Base-by-base conservation (phyloP, 2,329 filamentous ascomycete species). In the Aspergillus latus region DNA sequence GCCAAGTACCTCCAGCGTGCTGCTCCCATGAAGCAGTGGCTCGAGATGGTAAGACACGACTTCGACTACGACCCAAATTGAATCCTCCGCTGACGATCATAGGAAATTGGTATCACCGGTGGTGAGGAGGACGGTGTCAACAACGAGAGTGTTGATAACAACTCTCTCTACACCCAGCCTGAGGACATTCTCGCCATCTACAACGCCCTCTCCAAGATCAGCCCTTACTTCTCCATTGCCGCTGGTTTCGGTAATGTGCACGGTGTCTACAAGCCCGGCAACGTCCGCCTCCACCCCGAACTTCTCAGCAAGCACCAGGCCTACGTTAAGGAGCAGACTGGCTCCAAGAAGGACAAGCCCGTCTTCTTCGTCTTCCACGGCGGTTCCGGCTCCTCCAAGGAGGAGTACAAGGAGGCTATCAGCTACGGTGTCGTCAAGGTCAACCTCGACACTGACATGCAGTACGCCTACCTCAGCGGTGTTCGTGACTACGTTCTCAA, bases 321-420 rank as follows among this genome's bases (percentile, higher is more conserved):
- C 63, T 91, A 89, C 78, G 90, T 97, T 76, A 86, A 90, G 78
- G 86, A 93, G 78, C 85, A 95, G 82, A 85, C 88, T 64, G 77
- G 78, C 65, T 79, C 84, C 69, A 80, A 83, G 68, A 84, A 89
- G 64, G 84, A 89, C 73, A 97, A 97, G 88, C 94, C 94, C 66
- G 90, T 97, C 73, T 97, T 92, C 87, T 91, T 99, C 72, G 94
- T 99, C 76, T 99, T 99, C 89, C 94, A 99, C 84, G 94, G 94
- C 72, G 94, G 94, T 70, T 96, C 90, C 63, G 94, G 94, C 66
- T 95, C 90, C 64, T 83, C 84, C 75, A 95, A 96, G 83, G 78
- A 90, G 68, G 94, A 99, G 81, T 99, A 89, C 84, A 83, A 82
- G 62, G 86, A 91, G 68, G 93, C 92, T 73, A 97, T 97, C 78